phyloP scores from a whole-genome alignment of 768 basidiomycete genomes.

The Chlorophyllum brunneum region DNA sequence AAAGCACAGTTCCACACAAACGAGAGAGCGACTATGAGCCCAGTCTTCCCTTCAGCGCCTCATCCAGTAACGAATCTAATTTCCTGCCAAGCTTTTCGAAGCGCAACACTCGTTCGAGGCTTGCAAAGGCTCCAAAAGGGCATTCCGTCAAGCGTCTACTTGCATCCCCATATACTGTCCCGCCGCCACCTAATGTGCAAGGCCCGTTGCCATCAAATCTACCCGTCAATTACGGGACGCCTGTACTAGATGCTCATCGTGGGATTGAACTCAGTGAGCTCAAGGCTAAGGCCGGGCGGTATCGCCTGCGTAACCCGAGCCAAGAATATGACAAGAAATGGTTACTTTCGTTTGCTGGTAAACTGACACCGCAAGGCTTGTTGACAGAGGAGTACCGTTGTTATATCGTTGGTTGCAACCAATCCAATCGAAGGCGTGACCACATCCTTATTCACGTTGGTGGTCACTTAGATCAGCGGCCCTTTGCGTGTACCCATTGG shows the following conservation, averaged over 20 bases:
- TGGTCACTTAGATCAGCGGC: conserved; percentile 66
- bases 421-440: conserved; percentile 68
- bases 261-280: conserved; percentile 56
- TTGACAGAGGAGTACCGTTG: conserved; percentile 60
- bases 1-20: not conserved
- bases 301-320: conserved; percentile 49
- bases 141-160: conserved; percentile 18
- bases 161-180: conserved; percentile 9
- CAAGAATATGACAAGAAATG: conserved; percentile 60
- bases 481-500: conserved; percentile 64
- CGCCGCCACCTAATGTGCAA: conserved; percentile 15
- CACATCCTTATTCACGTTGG: conserved; percentile 75
- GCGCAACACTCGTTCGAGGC: not conserved
- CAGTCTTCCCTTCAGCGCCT: conserved; percentile 22
- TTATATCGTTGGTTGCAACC: conserved; percentile 61
- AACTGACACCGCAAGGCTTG: conserved; percentile 54
- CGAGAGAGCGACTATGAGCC: conserved; percentile 22
- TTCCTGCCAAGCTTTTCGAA: conserved; percentile 7
- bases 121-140: not conserved
- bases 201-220: conserved; percentile 1
- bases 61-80: conserved; percentile 26
- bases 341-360: conserved; percentile 66
- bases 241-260: conserved; percentile 60
- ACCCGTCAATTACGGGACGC: conserved; percentile 39
- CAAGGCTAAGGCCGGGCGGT: conserved; percentile 50